Base-by-base conservation (phyloP, 2,329 filamentous ascomycete genomes). In the Furcasterigmium sp. region DNA sequence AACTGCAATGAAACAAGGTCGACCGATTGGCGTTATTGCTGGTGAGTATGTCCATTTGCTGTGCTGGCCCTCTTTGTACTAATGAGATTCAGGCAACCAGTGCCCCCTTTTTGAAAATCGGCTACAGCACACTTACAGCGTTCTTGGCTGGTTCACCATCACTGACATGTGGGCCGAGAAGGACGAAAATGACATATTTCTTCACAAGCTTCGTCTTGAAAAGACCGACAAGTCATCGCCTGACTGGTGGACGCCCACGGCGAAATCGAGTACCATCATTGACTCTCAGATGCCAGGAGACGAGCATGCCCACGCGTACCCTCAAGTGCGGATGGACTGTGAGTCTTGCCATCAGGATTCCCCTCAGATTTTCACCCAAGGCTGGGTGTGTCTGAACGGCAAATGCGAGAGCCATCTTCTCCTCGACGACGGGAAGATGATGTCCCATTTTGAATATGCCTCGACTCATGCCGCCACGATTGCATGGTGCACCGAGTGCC, bases 81-180 rank as follows among this genome's bases (percentile, higher is more conserved):
- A n/a, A n/a, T n/a, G n/a, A n/a, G n/a, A n/a, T n/a, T 46, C 55
- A 72, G 81, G 84, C 2, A 58, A 72, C 14, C 58, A 72, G 42
- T 77, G 81, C 48, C 56, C 58, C 4, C 56, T 69, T 18, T 66
- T 74, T 15, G 67, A 69, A 0, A 70, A 69, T 2, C 63, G 68
- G 20, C 64, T 82, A 8, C 74, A 76, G 0, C 69, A 82, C 45
- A 64, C 72, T 1, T 89, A 82, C 53, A 80, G 75, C 43, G 78
- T 88, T 0, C 67, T 90, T 34, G 83, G 71, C n/a, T 81, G 73
- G 58, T 90, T 87, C 56, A 77, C 81, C 39, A 67, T 86, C 11
- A 85, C 82, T 0, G 67, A 84, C 39, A 67, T 88, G 0, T 91
- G 85, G 85, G 68, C 63, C 10, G 85, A 91, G 52, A 73, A 69